Evolutionary conservation across 2,329 filamentous ascomycete genomes (phyloP), one percentile per base, ranked within the genome.

Genomic region (Capronia coronata): DNA sequence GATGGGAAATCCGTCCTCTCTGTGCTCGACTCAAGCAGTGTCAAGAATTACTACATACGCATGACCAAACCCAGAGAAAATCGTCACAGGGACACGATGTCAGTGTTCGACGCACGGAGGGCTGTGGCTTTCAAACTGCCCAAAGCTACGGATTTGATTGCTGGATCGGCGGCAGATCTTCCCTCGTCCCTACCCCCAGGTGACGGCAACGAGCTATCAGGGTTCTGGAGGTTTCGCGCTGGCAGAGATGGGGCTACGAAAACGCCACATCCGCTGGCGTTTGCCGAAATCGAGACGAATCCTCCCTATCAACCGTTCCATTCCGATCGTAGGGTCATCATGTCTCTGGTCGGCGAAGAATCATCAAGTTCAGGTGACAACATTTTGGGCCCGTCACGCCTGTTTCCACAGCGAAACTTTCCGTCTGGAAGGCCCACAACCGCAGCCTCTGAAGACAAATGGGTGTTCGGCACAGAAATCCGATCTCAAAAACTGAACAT

Each of bases 301-400:
- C 86, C 90, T 3, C 88, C 91, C 1, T 97, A 95, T 61, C 90
- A 95, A 62, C 91, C 93, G 1, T 96, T 97, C 71, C 91, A 97
- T 65, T 93, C 90, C 0, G 90, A 97, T 63, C 79, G 82, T 47
- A 81, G 91, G 2, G 86, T 97, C 38, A 80, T 77, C n/a, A 73
- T 96, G 22, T 86, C 82, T 58, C 77, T 88, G 35, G 86, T 84
- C 63, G 18, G 34, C 14, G 49, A 38, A n/a, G 16, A 27, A 9
- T n/a, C 13, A 37, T 22, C 63, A 62, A 55, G 62, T 62, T 51
- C 60, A 53, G 37, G 40, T 19, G 41, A 14, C 11, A 14, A 29
- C 2, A 3, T 29, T 19, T 4, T 25, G n/a, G 9, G 3, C 21
- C 10, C 22, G 7, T 32, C 40, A 10, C 19, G 7, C 14, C 6